Conservation (phyloP, 2,329 filamentous ascomycete genomes). For the Didymellaceae sp. region DNA sequence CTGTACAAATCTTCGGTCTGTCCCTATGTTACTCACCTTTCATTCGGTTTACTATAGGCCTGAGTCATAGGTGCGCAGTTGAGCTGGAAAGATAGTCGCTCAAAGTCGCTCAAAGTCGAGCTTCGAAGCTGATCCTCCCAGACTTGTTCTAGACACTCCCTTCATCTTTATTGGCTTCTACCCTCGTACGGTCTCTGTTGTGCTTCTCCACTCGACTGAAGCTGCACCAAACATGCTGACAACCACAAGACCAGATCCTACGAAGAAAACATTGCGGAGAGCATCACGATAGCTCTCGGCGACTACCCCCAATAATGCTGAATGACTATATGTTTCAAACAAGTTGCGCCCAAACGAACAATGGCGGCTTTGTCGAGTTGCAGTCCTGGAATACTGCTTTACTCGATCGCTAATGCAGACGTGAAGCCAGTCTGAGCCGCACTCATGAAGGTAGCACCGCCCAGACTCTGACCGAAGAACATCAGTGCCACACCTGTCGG, state of each 20-base stretch:
- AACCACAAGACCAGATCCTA: not conserved
- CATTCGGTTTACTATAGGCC: too few relatives aligned
- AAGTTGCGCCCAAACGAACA: constrained; percentile 4
- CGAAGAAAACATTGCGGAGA: not conserved
- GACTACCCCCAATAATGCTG: not conserved
- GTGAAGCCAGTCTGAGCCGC: constrained; percentile 49
- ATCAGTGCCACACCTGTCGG: constrained; percentile 39
- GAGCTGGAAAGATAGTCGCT: too few relatives aligned
- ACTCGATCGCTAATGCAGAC: constrained; percentile 14
- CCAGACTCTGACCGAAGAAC: constrained; percentile 52
- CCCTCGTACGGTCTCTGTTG: too few relatives aligned
- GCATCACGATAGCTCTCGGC: not conserved
- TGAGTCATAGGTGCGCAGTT: too few relatives aligned
- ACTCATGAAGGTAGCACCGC: constrained; percentile 52
- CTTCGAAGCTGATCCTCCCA: too few relatives aligned
- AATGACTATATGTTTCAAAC: not conserved
- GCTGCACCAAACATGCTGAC: constrained; percentile 6
- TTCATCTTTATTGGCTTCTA: too few relatives aligned
- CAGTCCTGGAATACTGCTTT: constrained; percentile 15
- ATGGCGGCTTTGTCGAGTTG: not conserved
- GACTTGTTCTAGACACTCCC: too few relatives aligned
- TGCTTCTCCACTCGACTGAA: constrained; percentile 1
- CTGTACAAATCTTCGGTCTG: too few relatives aligned
- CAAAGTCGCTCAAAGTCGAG: too few relatives aligned
- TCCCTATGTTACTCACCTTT: too few relatives aligned